These are phyloP conservation scores for Solanum etuberosum DNA, from an alignment of 257 asterid species.

Conservation along the genomic window DNA sequence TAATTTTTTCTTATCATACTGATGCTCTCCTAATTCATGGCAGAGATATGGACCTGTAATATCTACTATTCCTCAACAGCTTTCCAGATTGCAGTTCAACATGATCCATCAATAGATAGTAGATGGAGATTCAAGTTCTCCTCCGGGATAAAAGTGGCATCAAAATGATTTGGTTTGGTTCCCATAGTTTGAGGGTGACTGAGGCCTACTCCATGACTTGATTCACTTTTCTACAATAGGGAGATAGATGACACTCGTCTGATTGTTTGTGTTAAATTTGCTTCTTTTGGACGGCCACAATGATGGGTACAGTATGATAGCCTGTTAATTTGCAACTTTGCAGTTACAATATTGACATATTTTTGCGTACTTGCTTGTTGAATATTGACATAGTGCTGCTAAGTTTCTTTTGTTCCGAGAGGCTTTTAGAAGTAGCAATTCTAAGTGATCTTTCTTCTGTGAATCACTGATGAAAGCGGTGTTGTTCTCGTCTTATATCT, in stretches of 20 bases:
- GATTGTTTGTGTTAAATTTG: neutral
- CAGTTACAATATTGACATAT: neutral
- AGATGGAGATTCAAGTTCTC: neutral
- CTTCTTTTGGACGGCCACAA: neutral
- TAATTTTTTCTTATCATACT: neutral
- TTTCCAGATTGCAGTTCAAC: slow-evolving; percentile 91
- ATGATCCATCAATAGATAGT: slow-evolving; percentile 57
- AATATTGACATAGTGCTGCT: neutral
- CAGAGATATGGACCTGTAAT: slow-evolving; percentile 98
- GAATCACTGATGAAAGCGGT: neutral
- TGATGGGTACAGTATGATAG: neutral
- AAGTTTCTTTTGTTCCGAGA: neutral
- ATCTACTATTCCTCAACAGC: slow-evolving; percentile 93
- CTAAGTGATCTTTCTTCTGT: neutral
- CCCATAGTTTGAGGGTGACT: neutral
- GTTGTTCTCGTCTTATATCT: neutral
- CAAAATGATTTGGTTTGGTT: neutral
- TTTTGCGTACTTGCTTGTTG: neutral
- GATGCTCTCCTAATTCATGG: neutral
- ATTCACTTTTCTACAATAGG: neutral
- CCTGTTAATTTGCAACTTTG: neutral
- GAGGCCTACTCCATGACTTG: neutral
- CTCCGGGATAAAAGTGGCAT: neutral
- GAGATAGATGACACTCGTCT: neutral
- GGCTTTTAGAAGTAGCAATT: neutral